A percentile compares a stretch with the other conserved stretches of the same genome.
These are phyloP conservation scores for Linanthus parryae DNA, from an alignment of 148 eudicot genomes.

Conservation along the genomic window DNA sequence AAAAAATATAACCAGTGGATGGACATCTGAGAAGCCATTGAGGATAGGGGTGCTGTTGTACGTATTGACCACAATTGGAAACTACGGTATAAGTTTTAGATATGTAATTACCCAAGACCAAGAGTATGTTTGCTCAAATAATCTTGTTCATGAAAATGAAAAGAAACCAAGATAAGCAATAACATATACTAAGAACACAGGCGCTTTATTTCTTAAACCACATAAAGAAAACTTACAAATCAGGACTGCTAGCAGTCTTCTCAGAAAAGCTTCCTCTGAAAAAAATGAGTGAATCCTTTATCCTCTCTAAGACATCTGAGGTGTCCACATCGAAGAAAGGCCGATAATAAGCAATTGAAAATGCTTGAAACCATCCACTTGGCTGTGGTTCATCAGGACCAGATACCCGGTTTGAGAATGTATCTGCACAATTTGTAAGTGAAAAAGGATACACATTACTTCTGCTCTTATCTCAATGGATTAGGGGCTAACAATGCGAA, in stretches of 20 bases:
- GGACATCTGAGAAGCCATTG: too few species aligned
- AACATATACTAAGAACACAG: not conserved
- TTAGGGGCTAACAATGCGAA: not conserved
- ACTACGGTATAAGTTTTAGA: too few species aligned
- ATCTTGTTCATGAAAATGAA: too few species aligned
- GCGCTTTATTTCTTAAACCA: not conserved
- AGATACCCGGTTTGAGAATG: conserved; percentile 66
- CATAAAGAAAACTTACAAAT: conserved; percentile 52
- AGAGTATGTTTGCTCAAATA: too few species aligned
- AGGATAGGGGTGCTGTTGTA: too few species aligned
- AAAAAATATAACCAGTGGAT: too few species aligned
- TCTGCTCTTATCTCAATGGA: not conserved
- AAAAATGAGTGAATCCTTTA: conserved; percentile 89
- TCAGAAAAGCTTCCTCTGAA: conserved; percentile 84
- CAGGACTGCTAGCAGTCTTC: conserved; percentile 76
- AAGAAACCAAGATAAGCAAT: too few species aligned
- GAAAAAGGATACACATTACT: not conserved
- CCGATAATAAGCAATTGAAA: conserved; percentile 69
- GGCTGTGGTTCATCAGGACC: conserved; percentile 67
- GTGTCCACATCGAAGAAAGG: conserved; percentile 97
- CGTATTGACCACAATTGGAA: too few species aligned
- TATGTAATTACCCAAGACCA: too few species aligned
- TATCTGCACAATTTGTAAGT: conserved; percentile 39
- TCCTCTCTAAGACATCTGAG: conserved; percentile 87
- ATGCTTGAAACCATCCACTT: conserved; percentile 75